Evolutionary conservation across 2,329 filamentous ascomycete genomes (phyloP), one percentile per base, ranked within the genome.

Genomic region (Aspergillus oerlinghausenensis): DNA sequence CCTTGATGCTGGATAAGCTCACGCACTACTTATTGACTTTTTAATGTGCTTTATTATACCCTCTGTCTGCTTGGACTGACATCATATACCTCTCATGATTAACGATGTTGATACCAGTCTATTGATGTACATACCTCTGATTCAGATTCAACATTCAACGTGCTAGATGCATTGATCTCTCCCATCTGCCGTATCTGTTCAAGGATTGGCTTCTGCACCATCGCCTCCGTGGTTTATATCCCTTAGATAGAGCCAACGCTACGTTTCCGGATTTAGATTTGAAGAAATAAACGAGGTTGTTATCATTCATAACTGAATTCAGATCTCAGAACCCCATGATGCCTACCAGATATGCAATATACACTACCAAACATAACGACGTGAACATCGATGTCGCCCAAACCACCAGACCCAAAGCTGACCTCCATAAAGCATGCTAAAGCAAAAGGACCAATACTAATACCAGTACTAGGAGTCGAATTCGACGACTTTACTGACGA

Each of bases 401-500:
- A 38, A 38, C 32, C 32, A 38, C 11, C 5, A 14, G 11, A 17
- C 17, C 32, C 14, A 5, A 38, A 38, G 32, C 2, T 6, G 32
- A 38, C 14, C 14, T 38, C n/a, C 23, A 49, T 38, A 43, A 55
- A 25, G 51, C 49, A 29, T 23, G 19, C 17, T 8, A 50, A 26
- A 50, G 26, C 5, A 53, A 26, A 42, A 14, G 47, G 54, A 52
- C 50, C 50, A 62, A 25, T 29, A 29, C 50, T 49, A 62, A 25
- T 29, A 29, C 9, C 28, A 29, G 10, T 4, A 60, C 65, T 57
- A 70, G 55, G 66, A 70, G 28, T 73, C 70, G 43, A 72, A 73
- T 58, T 77, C 75, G 51, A 75, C 68, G 35, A 73, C 67, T 58
- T 75, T 75, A 51, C 70, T 73, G 26, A 73, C 67, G 42, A 67